Evolutionary conservation across 2,329 filamentous ascomycete species (phyloP).

Genomic region (Xylariomycetidae sp.): DNA sequence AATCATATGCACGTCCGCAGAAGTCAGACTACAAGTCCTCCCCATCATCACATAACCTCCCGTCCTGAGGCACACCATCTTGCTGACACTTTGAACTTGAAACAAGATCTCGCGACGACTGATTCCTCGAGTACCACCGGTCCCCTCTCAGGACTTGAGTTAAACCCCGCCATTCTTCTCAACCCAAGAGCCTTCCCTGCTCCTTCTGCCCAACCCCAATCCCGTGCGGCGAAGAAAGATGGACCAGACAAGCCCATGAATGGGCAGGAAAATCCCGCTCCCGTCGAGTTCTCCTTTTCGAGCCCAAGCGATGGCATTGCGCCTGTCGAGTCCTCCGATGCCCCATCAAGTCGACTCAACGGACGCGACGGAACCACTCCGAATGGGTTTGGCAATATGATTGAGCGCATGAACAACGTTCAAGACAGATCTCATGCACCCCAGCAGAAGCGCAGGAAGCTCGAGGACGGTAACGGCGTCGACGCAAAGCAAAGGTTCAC

Average conservation of each 20-base stretch:
- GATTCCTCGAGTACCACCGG: no score
- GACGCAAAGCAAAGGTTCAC: conserved; percentile 38
- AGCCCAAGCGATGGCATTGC: conserved; percentile 17
- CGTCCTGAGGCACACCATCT: no score
- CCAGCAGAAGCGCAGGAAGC: conserved; percentile 63
- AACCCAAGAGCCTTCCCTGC: conserved; percentile 33
- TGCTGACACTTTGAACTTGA: conserved; percentile 15
- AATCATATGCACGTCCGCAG: no score
- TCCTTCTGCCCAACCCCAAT: conserved; percentile 10
- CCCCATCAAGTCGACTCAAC: conserved; percentile 8
- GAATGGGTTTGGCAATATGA: conserved; percentile 53
- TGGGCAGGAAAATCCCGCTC: conserved; percentile 26
- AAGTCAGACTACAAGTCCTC: no score
- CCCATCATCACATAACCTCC: no score
- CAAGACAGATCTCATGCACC: conserved; percentile 56
- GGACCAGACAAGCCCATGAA: conserved; percentile 17
- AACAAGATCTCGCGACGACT: no score
- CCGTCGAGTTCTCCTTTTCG: conserved; percentile 38
- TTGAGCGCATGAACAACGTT: conserved; percentile 74
- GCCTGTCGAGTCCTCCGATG: conserved; percentile 1
- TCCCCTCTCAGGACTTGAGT: conserved; percentile 23
- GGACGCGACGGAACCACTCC: conserved; percentile 10
- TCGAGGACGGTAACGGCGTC: conserved; percentile 40
- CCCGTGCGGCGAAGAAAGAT: no score
- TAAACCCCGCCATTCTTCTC: conserved; percentile 37